phyloP scores from a whole-genome alignment of 495 filamentous ascomycete species.

The Letharia columbiana region DNA sequence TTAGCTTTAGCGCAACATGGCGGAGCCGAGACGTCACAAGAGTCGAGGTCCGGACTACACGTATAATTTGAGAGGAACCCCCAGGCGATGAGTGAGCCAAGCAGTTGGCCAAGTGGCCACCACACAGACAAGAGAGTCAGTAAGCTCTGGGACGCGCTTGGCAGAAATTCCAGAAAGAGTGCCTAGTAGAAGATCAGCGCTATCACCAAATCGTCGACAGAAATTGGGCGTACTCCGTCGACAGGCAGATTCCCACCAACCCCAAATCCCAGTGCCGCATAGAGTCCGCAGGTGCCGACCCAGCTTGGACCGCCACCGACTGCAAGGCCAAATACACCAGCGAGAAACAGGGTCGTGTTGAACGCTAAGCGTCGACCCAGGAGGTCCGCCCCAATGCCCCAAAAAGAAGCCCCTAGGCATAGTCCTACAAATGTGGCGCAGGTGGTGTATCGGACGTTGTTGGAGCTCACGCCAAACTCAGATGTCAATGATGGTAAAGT shows the following conservation, averaged over 20 bases:
- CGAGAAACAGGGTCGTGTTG: slow-evolving; percentile 49
- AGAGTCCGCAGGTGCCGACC: slow-evolving; percentile 44
- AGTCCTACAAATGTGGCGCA: slow-evolving; percentile 48
- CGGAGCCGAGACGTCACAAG: slow-evolving; percentile 32
- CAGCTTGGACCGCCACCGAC: slow-evolving; percentile 45
- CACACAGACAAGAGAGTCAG: slow-evolving; percentile 50
- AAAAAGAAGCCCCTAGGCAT: slow-evolving; percentile 50
- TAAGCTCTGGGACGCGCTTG: slow-evolving; percentile 43
- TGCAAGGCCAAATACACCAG: slow-evolving; percentile 47
- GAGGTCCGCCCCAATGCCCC: slow-evolving; percentile 51
- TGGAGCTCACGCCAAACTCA: slow-evolving; percentile 45
- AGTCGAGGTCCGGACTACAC: slow-evolving; percentile 33
- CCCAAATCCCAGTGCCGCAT: slow-evolving; percentile 44
- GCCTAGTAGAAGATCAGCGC: slow-evolving; percentile 36
- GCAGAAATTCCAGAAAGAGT: slow-evolving; percentile 53
- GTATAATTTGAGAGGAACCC: slow-evolving; percentile 44
- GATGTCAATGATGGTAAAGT: slow-evolving; percentile 43
- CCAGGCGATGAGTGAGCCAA: slow-evolving; percentile 45
- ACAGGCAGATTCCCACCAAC: slow-evolving; percentile 53
- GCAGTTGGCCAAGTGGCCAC: slow-evolving; percentile 53
- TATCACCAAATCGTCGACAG: not conserved
- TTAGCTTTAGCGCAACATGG: slow-evolving; percentile 47
- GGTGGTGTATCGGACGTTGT: slow-evolving; percentile 47
- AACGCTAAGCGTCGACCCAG: slow-evolving; percentile 52
- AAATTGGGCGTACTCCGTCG: slow-evolving; percentile 17